Percentiles rank a stretch among this genome's conserved stretches.
Conservation (phyloP, 2,329 filamentous ascomycete genomes). For the Colletotrichum acutatum region DNA sequence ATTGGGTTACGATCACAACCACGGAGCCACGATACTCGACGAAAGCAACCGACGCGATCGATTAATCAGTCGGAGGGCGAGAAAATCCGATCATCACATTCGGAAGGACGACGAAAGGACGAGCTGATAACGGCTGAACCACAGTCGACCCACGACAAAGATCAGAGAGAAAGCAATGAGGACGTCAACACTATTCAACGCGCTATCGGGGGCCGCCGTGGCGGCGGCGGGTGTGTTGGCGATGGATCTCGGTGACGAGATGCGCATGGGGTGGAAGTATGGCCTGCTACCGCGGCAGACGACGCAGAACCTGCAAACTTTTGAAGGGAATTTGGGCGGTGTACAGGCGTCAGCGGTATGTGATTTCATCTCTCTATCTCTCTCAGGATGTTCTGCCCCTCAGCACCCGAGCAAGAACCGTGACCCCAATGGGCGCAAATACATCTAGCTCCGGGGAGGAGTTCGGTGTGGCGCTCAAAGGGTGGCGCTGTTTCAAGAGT, state of each 20-base stretch:
- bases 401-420: not conserved
- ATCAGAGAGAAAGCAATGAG: not conserved
- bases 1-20: not conserved
- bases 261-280: slow-evolving; percentile 50
- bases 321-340: slow-evolving; percentile 53
- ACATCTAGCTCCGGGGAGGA: not conserved
- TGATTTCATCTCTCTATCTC: not conserved
- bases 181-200: not conserved
- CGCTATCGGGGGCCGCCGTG: not conserved
- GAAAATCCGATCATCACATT: not conserved
- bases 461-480: not conserved
- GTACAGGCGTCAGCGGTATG: slow-evolving; percentile 48
- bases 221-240: slow-evolving; percentile 27
- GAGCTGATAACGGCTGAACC: not conserved
- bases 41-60: not conserved
- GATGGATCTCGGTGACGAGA: slow-evolving; percentile 42
- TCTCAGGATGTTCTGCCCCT: not conserved
- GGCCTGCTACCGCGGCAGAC: slow-evolving; percentile 47
- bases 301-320: slow-evolving; percentile 53
- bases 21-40: not conserved
- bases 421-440: not conserved
- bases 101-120: no score
- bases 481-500: slow-evolving; percentile 1
- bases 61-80: not conserved
- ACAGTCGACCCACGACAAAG: not conserved